Conservation (phyloP, 192 early-diverging fungal genomes). For the Chytriomyces sp. region DNA sequence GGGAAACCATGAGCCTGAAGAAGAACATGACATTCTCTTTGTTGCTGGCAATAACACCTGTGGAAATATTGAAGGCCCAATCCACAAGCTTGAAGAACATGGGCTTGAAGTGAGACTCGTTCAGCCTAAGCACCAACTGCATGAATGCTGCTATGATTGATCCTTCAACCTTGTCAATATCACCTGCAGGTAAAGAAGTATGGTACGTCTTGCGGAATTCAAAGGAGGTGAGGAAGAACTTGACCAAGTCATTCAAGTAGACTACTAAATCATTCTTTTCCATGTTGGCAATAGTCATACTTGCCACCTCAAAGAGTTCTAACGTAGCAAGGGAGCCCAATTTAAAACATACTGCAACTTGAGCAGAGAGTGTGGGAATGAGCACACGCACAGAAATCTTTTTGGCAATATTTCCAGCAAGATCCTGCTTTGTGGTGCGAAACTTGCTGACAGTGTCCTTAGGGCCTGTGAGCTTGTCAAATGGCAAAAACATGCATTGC, state of each 20-base stretch:
- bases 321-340: constrained; percentile 49
- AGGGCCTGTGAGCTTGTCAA: constrained; percentile 39
- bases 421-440: constrained; percentile 24
- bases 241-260: constrained; percentile 79
- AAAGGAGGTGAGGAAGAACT: constrained; percentile 74
- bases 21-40: constrained; percentile 16
- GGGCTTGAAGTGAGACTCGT: constrained; percentile 93
- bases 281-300: constrained; percentile 67
- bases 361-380: constrained; percentile 62
- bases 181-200: constrained; percentile 18
- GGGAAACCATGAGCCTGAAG: constrained; percentile 22
- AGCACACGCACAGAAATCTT: constrained; percentile 67
- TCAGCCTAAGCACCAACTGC: constrained; percentile 85
- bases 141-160: constrained; percentile 74
- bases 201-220: constrained; percentile 43
- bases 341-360: constrained; percentile 43
- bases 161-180: constrained; percentile 55
- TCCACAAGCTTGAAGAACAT: constrained; percentile 84
- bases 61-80: constrained; percentile 60
- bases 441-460: constrained; percentile 20
- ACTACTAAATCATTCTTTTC: constrained; percentile 65
- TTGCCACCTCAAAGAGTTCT: constrained; percentile 69
- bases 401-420: constrained; percentile 54
- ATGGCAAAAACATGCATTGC: constrained; percentile 53
- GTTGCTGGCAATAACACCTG: constrained; percentile 30